Percentiles rank a stretch among this genome's conserved stretches.
Evolutionary conservation across 306 rosid genomes (phyloP).

Genomic region (Ochetophila trinervis): DNA sequence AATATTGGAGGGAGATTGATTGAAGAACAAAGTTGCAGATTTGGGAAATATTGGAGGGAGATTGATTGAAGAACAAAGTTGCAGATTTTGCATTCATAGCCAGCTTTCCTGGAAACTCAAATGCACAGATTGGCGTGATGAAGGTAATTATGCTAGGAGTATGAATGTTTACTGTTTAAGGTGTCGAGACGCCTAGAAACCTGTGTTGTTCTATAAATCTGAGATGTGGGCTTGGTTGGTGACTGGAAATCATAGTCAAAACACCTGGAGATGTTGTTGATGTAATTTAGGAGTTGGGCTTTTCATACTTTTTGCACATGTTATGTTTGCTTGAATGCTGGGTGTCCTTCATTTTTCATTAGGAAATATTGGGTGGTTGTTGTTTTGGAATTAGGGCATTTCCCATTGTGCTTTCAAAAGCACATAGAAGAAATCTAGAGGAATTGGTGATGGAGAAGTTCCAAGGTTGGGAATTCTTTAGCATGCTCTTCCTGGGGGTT

Average conservation of each 20-base stretch:
- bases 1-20: constrained; percentile 22
- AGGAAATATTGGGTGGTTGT: constrained; percentile 7
- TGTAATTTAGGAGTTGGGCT: constrained; percentile 28
- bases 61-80: constrained; percentile 18
- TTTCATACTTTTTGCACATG: constrained; percentile 22
- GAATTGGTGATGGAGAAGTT: constrained; percentile 46
- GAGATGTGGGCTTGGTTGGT: constrained; percentile 18
- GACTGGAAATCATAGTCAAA: constrained; percentile 23
- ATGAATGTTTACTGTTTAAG: constrained; percentile 21
- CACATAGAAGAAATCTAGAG: constrained; percentile 12
- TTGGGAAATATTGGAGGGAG: constrained; percentile 18
- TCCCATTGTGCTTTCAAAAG: constrained; percentile 21
- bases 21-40: constrained; percentile 29
- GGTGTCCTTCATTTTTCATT: neutral
- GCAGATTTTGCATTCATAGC: constrained; percentile 27
- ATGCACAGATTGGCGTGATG: constrained; percentile 26
- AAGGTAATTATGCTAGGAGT: constrained; percentile 33
- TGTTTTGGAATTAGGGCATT: constrained; percentile 11
- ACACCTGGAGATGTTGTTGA: constrained; percentile 22
- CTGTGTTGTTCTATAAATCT: neutral
- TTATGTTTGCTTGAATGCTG: constrained; percentile 11
- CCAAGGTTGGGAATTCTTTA: constrained; percentile 28
- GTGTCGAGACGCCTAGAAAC: neutral
- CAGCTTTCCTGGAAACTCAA: constrained; percentile 24
- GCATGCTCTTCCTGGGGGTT: constrained; percentile 34